Base-by-base conservation (phyloP, 139 green algal species). In the Edaphochlamys debaryana region DNA sequence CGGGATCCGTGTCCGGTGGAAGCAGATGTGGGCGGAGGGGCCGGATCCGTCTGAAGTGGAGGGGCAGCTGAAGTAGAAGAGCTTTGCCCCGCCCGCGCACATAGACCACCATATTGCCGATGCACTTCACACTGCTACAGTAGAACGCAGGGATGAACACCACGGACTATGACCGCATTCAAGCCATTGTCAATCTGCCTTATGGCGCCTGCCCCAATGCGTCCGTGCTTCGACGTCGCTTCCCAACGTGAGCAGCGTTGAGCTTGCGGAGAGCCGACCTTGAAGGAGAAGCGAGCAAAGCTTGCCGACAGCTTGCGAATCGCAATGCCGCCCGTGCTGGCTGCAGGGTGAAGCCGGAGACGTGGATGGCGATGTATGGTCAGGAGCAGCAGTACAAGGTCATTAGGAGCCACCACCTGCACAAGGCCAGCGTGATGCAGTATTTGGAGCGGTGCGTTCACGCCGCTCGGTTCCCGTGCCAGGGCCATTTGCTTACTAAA, bases 361-460 rank as follows among this genome's bases (percentile, higher is more conserved):
- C 93, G 0, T 66, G 96, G 19, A 45, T 89, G n/a, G 91, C 84
- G 84, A 95, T 97, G 34, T 92, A 92, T 64, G 82, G 82, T 0
- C 89, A 94, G 56, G 93, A 96, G 78, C 85, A 88, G 32, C 92
- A 95, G 67, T 79, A 88, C 36, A 92, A 92, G 36, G 88, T 96
- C 20, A 92, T 92, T 40, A 85, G 67, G 52, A 89, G 32, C 38
- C 91, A 96, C 84, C 92, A 93, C 71, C 30, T 91, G 8, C 90
- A 95, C 84, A 90, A 88, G 30, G 29, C 58, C 3, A 72, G 81
- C 48, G 81, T 87, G 19, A 54, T 86, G n/a, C 64, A 82, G 27
- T 93, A 90, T 54, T 58, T 89, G 7, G 48, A 69, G 5, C 87
- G 90, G 89, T 86, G 73, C 62, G 89, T 22, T 29, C n/a, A 34